Base-by-base conservation (phyloP, 148 eudicot genomes). In the Bassia scoparia region DNA sequence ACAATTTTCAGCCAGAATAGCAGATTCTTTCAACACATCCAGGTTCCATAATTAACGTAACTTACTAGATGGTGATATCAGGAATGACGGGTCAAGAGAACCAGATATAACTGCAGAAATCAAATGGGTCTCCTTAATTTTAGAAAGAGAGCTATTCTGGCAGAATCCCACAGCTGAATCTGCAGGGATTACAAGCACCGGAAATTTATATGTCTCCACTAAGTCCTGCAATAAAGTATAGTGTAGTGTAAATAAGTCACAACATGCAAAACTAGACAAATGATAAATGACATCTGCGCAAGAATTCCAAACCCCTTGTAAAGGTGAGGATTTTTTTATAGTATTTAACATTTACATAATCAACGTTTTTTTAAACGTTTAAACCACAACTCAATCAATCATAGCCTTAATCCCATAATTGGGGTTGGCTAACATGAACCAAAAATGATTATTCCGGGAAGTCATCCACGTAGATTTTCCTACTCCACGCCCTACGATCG, bases 51-150 rank as follows among this genome's bases (percentile, higher is more conserved):
- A 63, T 27, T 55, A 26, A 70, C 30, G 74, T 35, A 35, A 69
- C 92, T 88, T 83, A 91, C 99, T 86, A 65, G 99, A 87, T 68
- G 91, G 90, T 30, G 85, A 79, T 68, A 82, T 73, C 23, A 92
- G 68, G 61, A 84, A 50, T 75, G 95, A 87, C 68, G 90, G 89
- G 78, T 96, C 97, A 69, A 92, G 65, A 69, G 86, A 77, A 21
- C 96, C 99, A 71, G 94, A 87, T 70, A 96, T 74, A 61, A 83
- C 85, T 77, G 95, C 89, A 73, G 85, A 81, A 78, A 96, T 62
- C 70, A 92, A 76, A 67, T 85, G 81, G 56, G 76, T 75, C 82
- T 92, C 99, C 60, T 81, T 86, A 48, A 89, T 80, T 86, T 78
- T 90, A 68, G 89, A 82, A 43, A 87, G 73, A 79, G 84, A 79